A percentile compares a stretch with the other conserved stretches of the same genome.
phyloP scores from a whole-genome alignment of 305 asterid genomes.

The Fraxinus ornus region DNA sequence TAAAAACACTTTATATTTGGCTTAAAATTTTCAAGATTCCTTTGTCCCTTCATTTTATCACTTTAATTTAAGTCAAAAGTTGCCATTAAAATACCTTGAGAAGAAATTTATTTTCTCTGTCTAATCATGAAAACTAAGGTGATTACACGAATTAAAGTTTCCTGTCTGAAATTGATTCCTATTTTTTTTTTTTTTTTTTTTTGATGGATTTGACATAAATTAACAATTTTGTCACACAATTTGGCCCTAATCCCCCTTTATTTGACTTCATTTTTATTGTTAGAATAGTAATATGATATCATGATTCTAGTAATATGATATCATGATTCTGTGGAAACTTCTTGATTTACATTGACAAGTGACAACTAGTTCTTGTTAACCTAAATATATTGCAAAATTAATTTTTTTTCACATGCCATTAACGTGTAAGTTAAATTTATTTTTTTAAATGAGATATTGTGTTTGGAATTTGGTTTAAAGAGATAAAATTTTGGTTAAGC shows the following conservation, averaged over 20 bases:
- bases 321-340: not conserved
- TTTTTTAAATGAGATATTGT: not conserved
- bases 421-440: not conserved
- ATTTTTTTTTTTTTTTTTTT: not conserved
- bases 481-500: too few relatives aligned
- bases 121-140: conserved; percentile 33
- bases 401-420: not conserved
- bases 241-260: conserved; percentile 3
- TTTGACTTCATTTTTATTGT: not conserved
- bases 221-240: not conserved
- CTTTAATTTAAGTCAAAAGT: conserved; percentile 28
- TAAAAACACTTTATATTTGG: conserved; percentile 7
- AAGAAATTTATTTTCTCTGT: conserved; percentile 18
- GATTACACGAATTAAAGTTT: conserved; percentile 36
- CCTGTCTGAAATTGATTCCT: conserved; percentile 21
- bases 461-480: too few relatives aligned
- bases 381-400: not conserved
- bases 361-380: not conserved
- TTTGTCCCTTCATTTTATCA: conserved; percentile 9
- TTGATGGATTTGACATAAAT: conserved; percentile 36
- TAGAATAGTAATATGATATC: not conserved
- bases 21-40: conserved; percentile 23
- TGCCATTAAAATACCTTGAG: conserved; percentile 21
- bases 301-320: not conserved
- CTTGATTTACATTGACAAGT: not conserved